Base-by-base conservation (phyloP, 257 asterid species). In the Thymus quinquecostatus region DNA sequence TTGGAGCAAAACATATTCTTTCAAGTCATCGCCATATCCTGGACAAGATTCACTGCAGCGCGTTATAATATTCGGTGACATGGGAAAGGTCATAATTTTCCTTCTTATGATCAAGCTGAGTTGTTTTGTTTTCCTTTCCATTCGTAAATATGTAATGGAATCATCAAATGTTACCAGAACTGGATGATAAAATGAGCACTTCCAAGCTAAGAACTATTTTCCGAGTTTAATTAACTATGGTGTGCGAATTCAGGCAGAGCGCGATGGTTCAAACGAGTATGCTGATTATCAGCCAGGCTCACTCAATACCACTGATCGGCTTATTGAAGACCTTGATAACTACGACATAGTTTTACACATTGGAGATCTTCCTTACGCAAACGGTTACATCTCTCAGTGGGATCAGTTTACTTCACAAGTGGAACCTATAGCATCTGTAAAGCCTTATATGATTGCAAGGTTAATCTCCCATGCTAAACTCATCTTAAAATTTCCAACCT, bases 41-140 rank as follows among this genome's bases (percentile, higher is more conserved):
- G 98, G 98, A 68, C 94, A 93, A 75, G 86, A 89, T 67, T 93
- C 96, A 0, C 71, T 93, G 82, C 97, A 93, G 75, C 89, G 89
- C 41, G 86, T 91, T 8, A 40, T 93, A 56, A 74, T 89, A 56
- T 87, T 87, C 66, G 91, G 93, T 13, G 93, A 89, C 84, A 87
- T 87, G 89, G 70, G 77, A 51, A 72, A 72, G 70, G 77, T 72
- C 12, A 48, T 57, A 10, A 4, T 41, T 69, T 6, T 71, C 60
- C 10, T 28, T 30, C 6, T 8, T n/a, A n/a, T 33, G 29, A 48
- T 21, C 21, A 21, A 21, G 21, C 21, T 21, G 21, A 21, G 21
- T 21, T 21, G 21, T 21, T 21, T 21, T 21, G 21, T 21, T 21
- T 21, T 21, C 21, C 21, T 21, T 21, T 21, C 21, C 21, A 21